Evolutionary conservation across 768 basidiomycete species (phyloP), one percentile per base, ranked within the genome.

Genomic region (Asterophora lycoperdoides): DNA sequence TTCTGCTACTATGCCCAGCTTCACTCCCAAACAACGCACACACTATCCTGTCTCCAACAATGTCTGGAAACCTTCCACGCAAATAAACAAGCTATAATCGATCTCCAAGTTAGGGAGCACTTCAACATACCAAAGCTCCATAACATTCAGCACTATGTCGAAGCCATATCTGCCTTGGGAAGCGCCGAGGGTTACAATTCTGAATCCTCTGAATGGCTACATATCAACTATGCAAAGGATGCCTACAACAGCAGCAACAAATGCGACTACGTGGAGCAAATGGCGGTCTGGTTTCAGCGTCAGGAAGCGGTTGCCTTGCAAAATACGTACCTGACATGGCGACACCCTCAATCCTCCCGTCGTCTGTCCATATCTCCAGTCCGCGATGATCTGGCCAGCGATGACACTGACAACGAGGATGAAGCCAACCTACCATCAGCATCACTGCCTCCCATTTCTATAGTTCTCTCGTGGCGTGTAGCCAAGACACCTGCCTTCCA

Each of bases 91-190:
- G n/a, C n/a, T n/a, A n/a, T n/a, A n/a, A 30, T 61, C 1, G 51
- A 62, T 0, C 47, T 64, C 2, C 61, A 48, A n/a, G 53, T 64
- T 8, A 61, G 56, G 1, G 26, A 61, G 8, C 56, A 72, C 39
- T 73, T 75, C 57, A 67, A 71, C 49, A 67, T 74, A 40, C 65
- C 63, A 17, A 74, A 74, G 53, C 15, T 72, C 1, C 70, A 72
- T 44, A 54, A 51, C 5, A 53, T 68, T 4, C 20, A 32, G 4
- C 69, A 72, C 49, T 72, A 72, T 52, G 6, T 28, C n/a, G n/a
- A n/a, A n/a, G n/a, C n/a, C n/a, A n/a, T n/a, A n/a, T n/a, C n/a
- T n/a, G n/a, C n/a, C n/a, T n/a, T n/a, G n/a, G n/a, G n/a, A n/a
- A n/a, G n/a, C n/a, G n/a, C n/a, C n/a, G n/a, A n/a, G n/a, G n/a